A percentile compares a stretch with the other conserved stretches of the same genome.
phyloP scores from a whole-genome alignment of 495 filamentous ascomycete species.

The Hypoxylon fragiforme region DNA sequence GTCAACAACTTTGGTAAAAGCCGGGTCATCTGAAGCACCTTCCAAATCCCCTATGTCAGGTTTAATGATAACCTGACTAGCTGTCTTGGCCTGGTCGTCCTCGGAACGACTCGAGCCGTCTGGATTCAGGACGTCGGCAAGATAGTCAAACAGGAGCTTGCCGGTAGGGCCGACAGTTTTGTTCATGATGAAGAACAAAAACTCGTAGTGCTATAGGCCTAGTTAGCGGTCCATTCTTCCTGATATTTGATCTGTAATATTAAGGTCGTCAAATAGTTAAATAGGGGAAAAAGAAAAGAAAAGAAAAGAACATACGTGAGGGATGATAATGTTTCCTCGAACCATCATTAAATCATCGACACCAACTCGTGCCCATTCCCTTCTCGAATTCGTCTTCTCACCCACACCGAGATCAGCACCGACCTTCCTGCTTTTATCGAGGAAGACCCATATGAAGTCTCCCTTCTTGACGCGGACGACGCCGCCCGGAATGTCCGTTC shows the following conservation, averaged over 20 bases:
- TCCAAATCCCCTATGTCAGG: slow-evolving; percentile 60
- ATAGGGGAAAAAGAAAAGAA: too few species aligned
- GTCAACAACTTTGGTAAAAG: slow-evolving; percentile 92
- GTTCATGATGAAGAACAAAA: slow-evolving; percentile 97
- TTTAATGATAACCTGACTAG: slow-evolving; percentile 44
- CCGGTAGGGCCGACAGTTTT: slow-evolving; percentile 70
- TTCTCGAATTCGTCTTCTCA: slow-evolving; percentile 63
- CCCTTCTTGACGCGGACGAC: slow-evolving; percentile 87
- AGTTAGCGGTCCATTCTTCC: slow-evolving; percentile 21
- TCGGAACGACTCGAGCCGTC: background rate
- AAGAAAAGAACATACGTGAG: slow-evolving; percentile 72
- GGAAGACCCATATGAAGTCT: slow-evolving; percentile 84
- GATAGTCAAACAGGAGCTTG: slow-evolving; percentile 77
- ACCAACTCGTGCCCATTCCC: slow-evolving; percentile 90
- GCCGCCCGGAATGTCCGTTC: slow-evolving; percentile 89
- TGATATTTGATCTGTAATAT: background rate
- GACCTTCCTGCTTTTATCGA: slow-evolving; percentile 87
- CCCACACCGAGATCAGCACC: slow-evolving; percentile 80
- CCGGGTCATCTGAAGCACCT: slow-evolving; percentile 76
- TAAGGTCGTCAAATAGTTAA: background rate
- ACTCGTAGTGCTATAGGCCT: slow-evolving; percentile 80
- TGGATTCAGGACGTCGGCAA: slow-evolving; percentile 49
- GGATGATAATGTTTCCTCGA: slow-evolving; percentile 87
- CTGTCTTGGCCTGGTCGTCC: slow-evolving; percentile 16
- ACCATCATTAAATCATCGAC: slow-evolving; percentile 98